phyloP scores from a whole-genome alignment of 2,329 filamentous ascomycete genomes.

The Knufia fluminis region DNA sequence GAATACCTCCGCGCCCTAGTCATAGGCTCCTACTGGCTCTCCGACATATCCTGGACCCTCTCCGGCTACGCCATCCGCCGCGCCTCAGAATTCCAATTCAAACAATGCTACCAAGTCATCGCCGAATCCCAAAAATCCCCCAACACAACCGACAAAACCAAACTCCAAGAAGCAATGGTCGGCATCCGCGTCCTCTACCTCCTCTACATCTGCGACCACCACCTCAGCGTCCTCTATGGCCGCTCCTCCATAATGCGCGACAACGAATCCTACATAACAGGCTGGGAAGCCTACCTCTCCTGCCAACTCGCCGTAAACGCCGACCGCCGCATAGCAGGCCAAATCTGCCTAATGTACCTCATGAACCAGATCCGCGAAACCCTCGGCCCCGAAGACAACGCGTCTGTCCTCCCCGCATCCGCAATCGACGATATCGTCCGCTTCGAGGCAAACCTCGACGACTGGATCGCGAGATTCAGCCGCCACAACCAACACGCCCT shows the following conservation, averaged over 20 bases:
- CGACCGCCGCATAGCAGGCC: slow-evolving; percentile 30
- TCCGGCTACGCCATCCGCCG: slow-evolving; percentile 37
- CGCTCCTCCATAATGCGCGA: slow-evolving; percentile 36
- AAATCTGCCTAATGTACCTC: slow-evolving; percentile 37
- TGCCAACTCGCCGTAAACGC: slow-evolving; percentile 28
- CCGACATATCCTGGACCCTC: slow-evolving; percentile 41
- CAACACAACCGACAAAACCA: slow-evolving; percentile 18
- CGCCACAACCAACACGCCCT: slow-evolving; percentile 34
- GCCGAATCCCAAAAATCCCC: slow-evolving; percentile 19
- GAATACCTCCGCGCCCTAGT: slow-evolving; percentile 46
- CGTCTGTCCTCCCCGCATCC: slow-evolving; percentile 27
- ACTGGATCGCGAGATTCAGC: slow-evolving; percentile 28
- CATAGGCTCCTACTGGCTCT: slow-evolving; percentile 48
- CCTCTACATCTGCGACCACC: slow-evolving; percentile 37
- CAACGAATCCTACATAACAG: slow-evolving; percentile 28
- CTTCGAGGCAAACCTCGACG: slow-evolving; percentile 32
- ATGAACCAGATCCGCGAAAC: slow-evolving; percentile 37
- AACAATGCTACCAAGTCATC: slow-evolving; percentile 34
- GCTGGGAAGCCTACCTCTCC: slow-evolving; percentile 28
- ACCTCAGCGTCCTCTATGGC: slow-evolving; percentile 38
- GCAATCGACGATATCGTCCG: slow-evolving; percentile 33
- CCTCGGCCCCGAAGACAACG: slow-evolving; percentile 34
- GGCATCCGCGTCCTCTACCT: slow-evolving; percentile 32
- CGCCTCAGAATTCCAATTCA: slow-evolving; percentile 35
- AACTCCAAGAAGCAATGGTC: slow-evolving; percentile 24